Evolutionary conservation across 169 alveolate genomes (phyloP), one percentile per base, ranked within the genome.

Genomic region (Amoebophrya sp.): DNA sequence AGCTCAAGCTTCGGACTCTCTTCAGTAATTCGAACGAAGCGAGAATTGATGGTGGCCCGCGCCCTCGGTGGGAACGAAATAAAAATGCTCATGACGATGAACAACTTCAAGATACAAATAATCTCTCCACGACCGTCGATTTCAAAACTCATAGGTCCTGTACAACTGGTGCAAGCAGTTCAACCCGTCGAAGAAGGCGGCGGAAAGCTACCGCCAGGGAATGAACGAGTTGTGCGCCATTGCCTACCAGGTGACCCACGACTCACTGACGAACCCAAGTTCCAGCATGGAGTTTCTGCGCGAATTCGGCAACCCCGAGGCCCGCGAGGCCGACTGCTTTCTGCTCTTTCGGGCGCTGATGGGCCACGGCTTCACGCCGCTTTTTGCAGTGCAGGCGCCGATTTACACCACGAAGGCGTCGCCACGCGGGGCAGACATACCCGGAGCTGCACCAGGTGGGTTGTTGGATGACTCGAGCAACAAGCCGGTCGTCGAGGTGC

Each of bases 101-200:
- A 12, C 54, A 41, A 41, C 54, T 41, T 12, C 54, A 12, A 41
- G n/a, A n/a, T n/a, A n/a, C n/a, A n/a, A n/a, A n/a, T n/a, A n/a
- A n/a, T n/a, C n/a, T 41, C 54, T 7, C 12, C 54, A 7, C 54
- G 12, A 41, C 54, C 54, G 54, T 12, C 12, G 54, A 41, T 41
- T 2, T 12, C 12, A 12, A 41, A n/a, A n/a, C n/a, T 41, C 54
- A 2, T 12, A 41, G 54, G 83, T 66, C 18, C 35, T 66, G 12
- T 66, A 66, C 83, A 66, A 66, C 83, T 66, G 83, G 83, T 66
- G 83, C 83, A 66, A 66, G 83, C 83, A 66, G 83, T 66, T 66
- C 35, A 66, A 66, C 83, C 83, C 83, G 2, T 7, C 83, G 83
- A 66, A 66, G 35, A 66, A 66, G 18, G 83, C 83, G 2, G 83